Base-by-base conservation (phyloP, 371 early-diverging fungal genomes). In the Fennellomyces sp. region DNA sequence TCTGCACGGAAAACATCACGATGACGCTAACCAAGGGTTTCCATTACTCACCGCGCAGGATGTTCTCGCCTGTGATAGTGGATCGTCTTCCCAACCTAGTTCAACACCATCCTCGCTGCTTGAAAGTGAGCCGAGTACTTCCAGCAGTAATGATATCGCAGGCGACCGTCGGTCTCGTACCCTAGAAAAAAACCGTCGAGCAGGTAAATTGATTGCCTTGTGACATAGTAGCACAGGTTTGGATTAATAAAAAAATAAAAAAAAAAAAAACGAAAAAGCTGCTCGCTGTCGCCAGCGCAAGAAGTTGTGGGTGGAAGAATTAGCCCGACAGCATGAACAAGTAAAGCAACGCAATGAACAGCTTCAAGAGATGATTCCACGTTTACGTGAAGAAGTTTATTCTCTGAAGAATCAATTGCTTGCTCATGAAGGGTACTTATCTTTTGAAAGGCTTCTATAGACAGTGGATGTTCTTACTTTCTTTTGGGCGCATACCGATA, bases 281-380 rank as follows among this genome's bases (percentile, higher is more conserved):
- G 51, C 60, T 11, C 28, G 45, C 38, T 60, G 60, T 41, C 51
- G 60, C 5, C 60, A 60, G 28, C 51, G 60, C 11, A 60, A 60
- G 38, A 60, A 60, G 42, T 19, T 31, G 30, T 60, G 60, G 60
- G n/a, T 41, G 17, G 60, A 51, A 35, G 60, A 52, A 19, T 30
- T 60, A 13, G 13, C 30, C 4, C 33, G 23, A 21, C 36, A 31
- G 12, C 35, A 33, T 21, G 48, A 60, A 25, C 25, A 38, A 1
- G 33, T 31, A 19, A 26, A 19, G 15, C 41, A 19, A 17, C 27
- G 52, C 12, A 60, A 52, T 25, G 31, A 36, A 23, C 23, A 45
- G n/a, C n/a, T 45, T 5, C 45, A 45, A 23, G 45, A 25, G 4
- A 17, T 45, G 3, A 23, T 45, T 17, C 45, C 21, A 45, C 5